Percentiles rank a stretch among this genome's conserved stretches.
These are phyloP conservation scores for Rhodotorula sp. DNA, from an alignment of 1,284 basidiomycete species.

Conservation along the genomic window DNA sequence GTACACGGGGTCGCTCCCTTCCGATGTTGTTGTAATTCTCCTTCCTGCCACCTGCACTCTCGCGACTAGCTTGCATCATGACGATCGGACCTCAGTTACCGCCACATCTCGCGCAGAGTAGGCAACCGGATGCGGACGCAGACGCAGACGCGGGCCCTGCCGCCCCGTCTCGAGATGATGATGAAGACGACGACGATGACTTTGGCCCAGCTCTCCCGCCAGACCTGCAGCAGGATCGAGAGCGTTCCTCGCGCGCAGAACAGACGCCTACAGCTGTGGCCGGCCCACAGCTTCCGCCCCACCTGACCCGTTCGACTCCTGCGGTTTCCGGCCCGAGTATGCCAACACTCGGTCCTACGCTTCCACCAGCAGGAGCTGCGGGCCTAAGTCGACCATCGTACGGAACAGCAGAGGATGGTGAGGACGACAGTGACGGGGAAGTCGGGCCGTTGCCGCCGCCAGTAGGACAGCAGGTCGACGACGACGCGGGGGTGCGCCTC, in stretches of 20 bases:
- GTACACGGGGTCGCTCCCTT: background rate
- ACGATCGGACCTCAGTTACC: constrained; percentile 23
- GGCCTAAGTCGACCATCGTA: background rate
- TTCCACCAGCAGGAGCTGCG: constrained; percentile 37
- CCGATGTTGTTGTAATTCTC: constrained; percentile 4
- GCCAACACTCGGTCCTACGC: constrained; percentile 43
- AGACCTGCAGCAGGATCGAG: background rate
- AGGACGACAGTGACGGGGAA: constrained; percentile 65
- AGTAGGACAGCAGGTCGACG: constrained; percentile 44
- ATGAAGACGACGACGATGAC: constrained; percentile 62
- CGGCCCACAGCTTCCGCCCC: constrained; percentile 19
- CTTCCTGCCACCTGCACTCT: background rate
- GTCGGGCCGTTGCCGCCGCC: constrained; percentile 73
- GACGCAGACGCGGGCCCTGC: constrained; percentile 39
- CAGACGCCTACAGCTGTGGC: background rate
- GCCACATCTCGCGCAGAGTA: constrained; percentile 3
- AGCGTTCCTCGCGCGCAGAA: background rate
- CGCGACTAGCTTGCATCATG: background rate
- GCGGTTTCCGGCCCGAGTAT: constrained; percentile 23
- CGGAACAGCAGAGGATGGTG: constrained; percentile 40
- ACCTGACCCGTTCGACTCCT: constrained; percentile 23
- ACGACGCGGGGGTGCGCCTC: constrained; percentile 64
- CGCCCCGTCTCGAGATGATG: constrained; percentile 36
- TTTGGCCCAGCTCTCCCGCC: constrained; percentile 15
- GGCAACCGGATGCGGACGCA: background rate